Base-by-base conservation (phyloP, 1,139 yeast species). In the Wickerhamiella infanticola region DNA sequence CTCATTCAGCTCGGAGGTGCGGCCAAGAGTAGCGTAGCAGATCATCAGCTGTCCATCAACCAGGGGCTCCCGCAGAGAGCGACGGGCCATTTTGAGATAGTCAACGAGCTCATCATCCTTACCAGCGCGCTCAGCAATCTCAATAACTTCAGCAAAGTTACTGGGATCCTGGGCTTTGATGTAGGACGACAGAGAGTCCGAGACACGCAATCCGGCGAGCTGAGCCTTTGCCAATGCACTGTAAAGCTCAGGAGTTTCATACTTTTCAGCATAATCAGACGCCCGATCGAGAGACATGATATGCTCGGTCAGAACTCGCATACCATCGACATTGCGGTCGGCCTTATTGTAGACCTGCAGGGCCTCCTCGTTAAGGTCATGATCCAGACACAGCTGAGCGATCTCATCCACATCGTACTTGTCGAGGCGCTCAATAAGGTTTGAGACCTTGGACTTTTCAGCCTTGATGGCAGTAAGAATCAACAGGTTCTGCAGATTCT, bases 181-280 rank as follows among this genome's bases (percentile, higher is more conserved):
- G 56, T 64, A 64, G 23, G 95, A 84, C 48, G 77, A 79, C 58
- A 90, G 82, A 35, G 98, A 88, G 61, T 90, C 97, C 42, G 88
- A 81, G 50, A 90, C 77, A 58, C 97, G 79, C 60, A 88, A 73
- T 46, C 97, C 98, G 58, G 86, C 85, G 60, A 90, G 74, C 68
- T 93, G 98, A 48, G 98, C 96, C 63, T 80, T 77, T 74, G 96
- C 99, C 51, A 93, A 75, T 65, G 86, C 94, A 59, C 83, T 81
- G 97, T 97, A 90, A 53, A 90, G 73, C 56, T 81, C 95, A 11
- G 94, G 77, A 38, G 75, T 72, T 58, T 88, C 90, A 55, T 85
- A 71, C 65, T 83, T 84, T 57, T 88, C 97, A 53, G 95, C 97
- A 58, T 84, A 93, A 51, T 79, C 77, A 60, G 82, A 93, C 60